Evolutionary conservation across 768 basidiomycete genomes (phyloP).

Genomic region (Crepidotus variabilis): DNA sequence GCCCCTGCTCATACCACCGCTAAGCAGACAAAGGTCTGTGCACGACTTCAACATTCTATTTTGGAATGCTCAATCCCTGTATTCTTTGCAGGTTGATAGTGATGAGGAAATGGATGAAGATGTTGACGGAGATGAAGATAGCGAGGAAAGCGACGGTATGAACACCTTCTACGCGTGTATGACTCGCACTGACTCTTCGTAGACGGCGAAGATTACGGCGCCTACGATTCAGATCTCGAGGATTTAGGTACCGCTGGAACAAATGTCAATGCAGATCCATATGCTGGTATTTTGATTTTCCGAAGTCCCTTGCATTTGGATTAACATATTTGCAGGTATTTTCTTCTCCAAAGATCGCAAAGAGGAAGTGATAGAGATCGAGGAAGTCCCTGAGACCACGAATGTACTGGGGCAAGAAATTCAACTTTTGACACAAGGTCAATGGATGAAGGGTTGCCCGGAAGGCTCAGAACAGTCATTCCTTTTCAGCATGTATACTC

Average conservation of each 20-base stretch:
- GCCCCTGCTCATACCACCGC: background rate
- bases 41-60: background rate
- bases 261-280: slow-evolving; percentile 75
- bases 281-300: slow-evolving; percentile 57
- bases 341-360: slow-evolving; percentile 94
- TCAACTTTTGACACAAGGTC: slow-evolving; percentile 78
- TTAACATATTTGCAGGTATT: slow-evolving; percentile 50
- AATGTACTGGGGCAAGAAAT: slow-evolving; percentile 44
- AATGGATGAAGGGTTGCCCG: slow-evolving; percentile 98
- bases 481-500: slow-evolving; percentile 80
- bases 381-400: slow-evolving; percentile 66
- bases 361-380: slow-evolving; percentile 90
- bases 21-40: background rate
- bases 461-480: slow-evolving; percentile 89
- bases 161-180: background rate
- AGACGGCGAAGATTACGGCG: slow-evolving; percentile 56
- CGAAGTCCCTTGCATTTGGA: slow-evolving; percentile 1
- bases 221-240: slow-evolving; percentile 83
- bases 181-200: background rate
- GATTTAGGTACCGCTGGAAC: slow-evolving; percentile 35
- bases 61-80: background rate
- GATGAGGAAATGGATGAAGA: slow-evolving; percentile 47
- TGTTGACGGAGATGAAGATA: slow-evolving; percentile 52
- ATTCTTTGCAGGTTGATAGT: slow-evolving; percentile 56
- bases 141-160: slow-evolving; percentile 24